Evolutionary conservation across 257 asterid genomes (phyloP), one percentile per base, ranked within the genome.

Genomic region (Scutellaria galericulata): DNA sequence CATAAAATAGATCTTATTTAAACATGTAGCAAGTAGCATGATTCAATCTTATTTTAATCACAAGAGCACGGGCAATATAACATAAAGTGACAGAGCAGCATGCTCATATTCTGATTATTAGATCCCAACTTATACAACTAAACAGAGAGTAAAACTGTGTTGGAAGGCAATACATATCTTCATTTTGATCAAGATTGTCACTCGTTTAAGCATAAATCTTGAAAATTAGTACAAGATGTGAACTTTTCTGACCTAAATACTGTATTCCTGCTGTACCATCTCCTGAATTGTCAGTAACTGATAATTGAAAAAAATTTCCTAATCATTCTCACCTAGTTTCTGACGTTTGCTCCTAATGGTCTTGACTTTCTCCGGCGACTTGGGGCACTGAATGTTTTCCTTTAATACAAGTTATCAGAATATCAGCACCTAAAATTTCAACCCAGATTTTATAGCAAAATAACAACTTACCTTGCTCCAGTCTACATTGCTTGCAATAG

Each of bases 291-390:
- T 5, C 9, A 24, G n/a, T 1, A 48, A n/a, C 7, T 12, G n/a
- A 55, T 56, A 71, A 68, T 18, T 39, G 47, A 40, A 59, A 5
- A 67, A 48, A 11, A 31, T 2, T 27, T 11, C 9, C 20, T 39
- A 50, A 2, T 45, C 10, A n/a, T 8, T 6, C 78, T 75, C 76
- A 91, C 98, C 96, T 18, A 86, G 60, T 70, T 84, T 89, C 51
- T 64, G 91, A 51, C 94, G 83, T 81, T 93, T 93, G 85, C 90
- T 79, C 77, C 78, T 58, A 48, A 65, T 62, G 24, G 86, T 84
- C 71, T 79, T 85, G 44, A 79, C 59, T 72, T 89, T 94, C 86
- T 86, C 97, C 0, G 97, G 97, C 51, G 97, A 91, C 75, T 77
- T 79, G 0, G 99, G 97, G 72, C 97, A 94, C 44, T 69, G 79